A percentile compares a stretch with the other conserved stretches of the same genome.
phyloP scores from a whole-genome alignment of 2,329 filamentous ascomycete species.

The Diaporthe vaccinii region DNA sequence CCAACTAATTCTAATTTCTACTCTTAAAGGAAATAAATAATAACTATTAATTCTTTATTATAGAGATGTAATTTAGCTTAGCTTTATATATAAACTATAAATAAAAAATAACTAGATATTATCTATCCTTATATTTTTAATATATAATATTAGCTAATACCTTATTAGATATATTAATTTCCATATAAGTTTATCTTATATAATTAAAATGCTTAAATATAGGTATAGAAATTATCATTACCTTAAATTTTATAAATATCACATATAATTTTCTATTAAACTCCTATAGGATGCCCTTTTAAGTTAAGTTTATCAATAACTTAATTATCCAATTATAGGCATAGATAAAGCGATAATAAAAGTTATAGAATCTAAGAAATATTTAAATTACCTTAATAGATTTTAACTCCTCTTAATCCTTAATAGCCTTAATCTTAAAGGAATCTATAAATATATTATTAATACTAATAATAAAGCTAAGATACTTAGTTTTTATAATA shows the following conservation, averaged over 20 bases:
- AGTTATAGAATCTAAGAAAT: not conserved
- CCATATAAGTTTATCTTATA: not conserved
- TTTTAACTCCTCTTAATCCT: not conserved
- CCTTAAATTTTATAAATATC: not conserved
- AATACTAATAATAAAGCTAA: constrained; percentile 11
- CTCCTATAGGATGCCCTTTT: too few species aligned
- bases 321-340: not conserved
- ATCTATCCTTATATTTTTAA: not conserved
- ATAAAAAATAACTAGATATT: not conserved
- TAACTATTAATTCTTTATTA: constrained; percentile 22
- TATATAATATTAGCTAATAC: not conserved
- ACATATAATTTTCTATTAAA: not conserved
- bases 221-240: too few species aligned
- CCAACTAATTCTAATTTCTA: not conserved
- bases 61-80: constrained; percentile 1
- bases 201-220: not conserved
- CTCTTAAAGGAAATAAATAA: not conserved
- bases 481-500: constrained; percentile 15
- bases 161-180: not conserved
- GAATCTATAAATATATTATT: not conserved
- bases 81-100: not conserved
- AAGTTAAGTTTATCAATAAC: not conserved
- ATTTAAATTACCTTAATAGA: not conserved
- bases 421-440: not conserved
- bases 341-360: not conserved